Conservation (phyloP, 2,329 filamentous ascomycete species). For the Fusarium nurragi region DNA sequence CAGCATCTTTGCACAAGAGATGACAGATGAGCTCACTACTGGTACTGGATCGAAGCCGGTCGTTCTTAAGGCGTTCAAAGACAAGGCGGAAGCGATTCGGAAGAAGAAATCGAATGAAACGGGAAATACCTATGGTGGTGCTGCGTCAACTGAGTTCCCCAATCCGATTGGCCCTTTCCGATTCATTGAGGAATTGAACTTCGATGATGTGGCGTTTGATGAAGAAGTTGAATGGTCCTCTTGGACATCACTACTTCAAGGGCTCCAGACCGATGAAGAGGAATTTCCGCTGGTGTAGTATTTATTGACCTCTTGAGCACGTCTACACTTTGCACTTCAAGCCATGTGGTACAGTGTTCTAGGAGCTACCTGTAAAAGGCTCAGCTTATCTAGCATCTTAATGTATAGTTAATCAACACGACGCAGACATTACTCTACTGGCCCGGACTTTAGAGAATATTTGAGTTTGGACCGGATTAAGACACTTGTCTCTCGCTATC, state of each 20-base stretch:
- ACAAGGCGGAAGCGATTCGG: not conserved
- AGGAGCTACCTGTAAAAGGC: too few species aligned
- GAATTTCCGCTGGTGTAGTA: too few species aligned
- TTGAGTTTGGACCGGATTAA: not conserved
- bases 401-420: not conserved
- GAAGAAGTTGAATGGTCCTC: not conserved
- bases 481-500: not conserved
- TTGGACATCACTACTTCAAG: not conserved
- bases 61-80: not conserved
- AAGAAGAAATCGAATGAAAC: not conserved
- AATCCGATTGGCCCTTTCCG: not conserved
- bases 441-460: not conserved
- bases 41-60: not conserved
- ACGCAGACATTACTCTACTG: not conserved
- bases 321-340: too few species aligned
- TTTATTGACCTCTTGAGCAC: too few species aligned
- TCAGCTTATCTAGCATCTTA: too few species aligned
- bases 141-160: fast-evolving
- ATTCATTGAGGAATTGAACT: not conserved
- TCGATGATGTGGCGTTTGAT: not conserved
- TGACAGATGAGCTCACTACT: not conserved
- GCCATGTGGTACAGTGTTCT: too few species aligned
- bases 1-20: not conserved
- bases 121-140: fast-evolving
- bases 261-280: not conserved